Base-by-base conservation (phyloP, 2,329 filamentous ascomycete species). In the Phaeomoniella chlamydospora region DNA sequence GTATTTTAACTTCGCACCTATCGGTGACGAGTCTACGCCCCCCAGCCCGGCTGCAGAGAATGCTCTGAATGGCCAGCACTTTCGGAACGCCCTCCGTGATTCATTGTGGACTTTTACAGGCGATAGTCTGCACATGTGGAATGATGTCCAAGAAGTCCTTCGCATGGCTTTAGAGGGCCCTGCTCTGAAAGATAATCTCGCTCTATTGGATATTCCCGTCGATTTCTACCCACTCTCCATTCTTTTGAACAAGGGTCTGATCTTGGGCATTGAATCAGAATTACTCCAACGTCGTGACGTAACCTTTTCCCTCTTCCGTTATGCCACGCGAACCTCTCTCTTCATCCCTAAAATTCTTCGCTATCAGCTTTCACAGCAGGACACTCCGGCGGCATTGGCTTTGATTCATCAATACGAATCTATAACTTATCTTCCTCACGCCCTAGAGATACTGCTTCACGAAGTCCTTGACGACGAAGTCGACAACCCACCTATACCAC, bases 81-180 rank as follows among this genome's bases (percentile, higher is more conserved):
- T 46, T 16, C 64, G 62, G 36, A 58, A 73, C 43, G 71, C 74
- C 45, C 59, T 98, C 29, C 73, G 76, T 37, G 85, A 94, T 58
- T 96, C 90, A 1, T 62, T 98, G 2, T 98, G 90, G 90, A 76
- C 85, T 32, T 96, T 94, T 57, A 86, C 94, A 49, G 90, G 90
- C 4, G 74, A 73, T 38, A 77, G 87, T 44, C 72, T 96, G 45
- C 81, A 86, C 45, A 73, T 83, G 3, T 98, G 90, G 90, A 75
- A 83, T 15, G 84, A 94, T 51, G 75, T 94, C 29, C 77, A 86
- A 45, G 83, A 90, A 41, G 76, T 96, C 18, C 63, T 96, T 29
- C 71, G 77, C 22, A 78, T 80, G 14, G 74, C 77, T 5, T 63
- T 67, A 26, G 78, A 83, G 42, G 58, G 72, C 15, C 35, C 41